Evolutionary conservation across 352 stramenopile species (phyloP), one percentile per base, ranked within the genome.

Genomic region (Globisporangium recalcitrans): DNA sequence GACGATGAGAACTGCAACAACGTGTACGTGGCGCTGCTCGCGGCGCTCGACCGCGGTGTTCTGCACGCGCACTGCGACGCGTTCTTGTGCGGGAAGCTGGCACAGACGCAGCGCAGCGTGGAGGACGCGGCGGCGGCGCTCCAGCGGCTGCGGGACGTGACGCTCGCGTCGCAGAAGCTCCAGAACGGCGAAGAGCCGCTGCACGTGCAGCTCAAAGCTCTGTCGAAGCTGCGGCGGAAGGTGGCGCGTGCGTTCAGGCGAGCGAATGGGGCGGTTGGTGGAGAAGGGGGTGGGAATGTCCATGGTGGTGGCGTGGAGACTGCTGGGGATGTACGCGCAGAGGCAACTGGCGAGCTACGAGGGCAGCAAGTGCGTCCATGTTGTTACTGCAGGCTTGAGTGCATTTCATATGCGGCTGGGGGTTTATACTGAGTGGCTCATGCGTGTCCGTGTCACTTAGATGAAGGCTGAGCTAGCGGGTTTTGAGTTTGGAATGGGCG

Each of bases 11-110:
- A 16, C 16, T 9, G 16, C 10, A 38, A 38, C 32, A 38, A 47
- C 52, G 52, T 58, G 52, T 58, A 58, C 52, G 31, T 9, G 32
- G 52, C 34, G n/a, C 52, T 58, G 52, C 52, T 58, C 27, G 19
- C 52, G 19, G 11, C 52, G n/a, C 31, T 58, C 29, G 52, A 58
- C 5, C n/a, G 14, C n/a, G 29, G 29, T 14, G 52, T 32, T 4
- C n/a, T 58, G 32, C 31, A 40, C 52, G 52, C n/a, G n/a, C 52
- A 38, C 6, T 58, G 52, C n/a, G 31, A 58, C 52, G 2, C 3
- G 31, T 29, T 58, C 8, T 2, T 58, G 52, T 8, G 27, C 21
- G 42, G 22, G 4, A 10, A 46, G 16, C 52, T 58, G 7, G n/a
- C 29, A 32, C 31, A 44, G 14, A 42, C n/a, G 7, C 52, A 22